Evolutionary conservation across 2,329 filamentous ascomycete species (phyloP), one percentile per base, ranked within the genome.

Genomic region (Penicillium palitans): DNA sequence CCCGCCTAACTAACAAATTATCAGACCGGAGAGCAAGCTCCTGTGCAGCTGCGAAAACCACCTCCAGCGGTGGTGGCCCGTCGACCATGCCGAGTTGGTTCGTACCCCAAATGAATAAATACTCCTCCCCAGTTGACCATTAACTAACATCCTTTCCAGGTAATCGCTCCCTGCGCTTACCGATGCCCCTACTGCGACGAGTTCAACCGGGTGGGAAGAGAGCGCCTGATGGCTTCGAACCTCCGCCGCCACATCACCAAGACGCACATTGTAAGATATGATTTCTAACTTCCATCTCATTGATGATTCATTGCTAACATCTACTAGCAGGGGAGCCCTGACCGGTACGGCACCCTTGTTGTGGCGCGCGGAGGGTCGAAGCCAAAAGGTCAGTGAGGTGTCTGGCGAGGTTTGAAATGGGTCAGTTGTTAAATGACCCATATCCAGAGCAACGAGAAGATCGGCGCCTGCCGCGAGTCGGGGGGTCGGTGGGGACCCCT

Each of bases 11-110:
- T 40, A 5, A 48, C 15, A 2, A 25, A n/a, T 12, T 12, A 35
- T 25, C 31, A 48, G 46, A 2, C 0, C 2, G 0, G 2, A 13
- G 1, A 2, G 0, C 8, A 48, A 48, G 13, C 1, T 2, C 2
- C 8, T 48, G 12, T 48, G 46, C 1, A 5, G 6, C 9, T 48
- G 46, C 46, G 1, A 2, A 17, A 12, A 9, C 19, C 46, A 48
- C 31, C 0, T 1, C 15, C 8, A 4, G 19, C 1, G 2, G 8
- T 5, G 4, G 7, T 48, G 46, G 46, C 46, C 46, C 12, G 1
- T 1, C 31, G 4, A 37, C 1, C 2, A 25, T 35, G 46, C 21
- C 15, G 46, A 48, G 31, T 19, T 48, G 19, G 46, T 48, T 4
- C 31, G 46, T 48, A 48, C 13, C 9, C 21, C 21, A 48, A 13